Evolutionary conservation across 169 alveolate genomes (phyloP), one percentile per base, ranked within the genome.

Genomic region (Babesia sp.): DNA sequence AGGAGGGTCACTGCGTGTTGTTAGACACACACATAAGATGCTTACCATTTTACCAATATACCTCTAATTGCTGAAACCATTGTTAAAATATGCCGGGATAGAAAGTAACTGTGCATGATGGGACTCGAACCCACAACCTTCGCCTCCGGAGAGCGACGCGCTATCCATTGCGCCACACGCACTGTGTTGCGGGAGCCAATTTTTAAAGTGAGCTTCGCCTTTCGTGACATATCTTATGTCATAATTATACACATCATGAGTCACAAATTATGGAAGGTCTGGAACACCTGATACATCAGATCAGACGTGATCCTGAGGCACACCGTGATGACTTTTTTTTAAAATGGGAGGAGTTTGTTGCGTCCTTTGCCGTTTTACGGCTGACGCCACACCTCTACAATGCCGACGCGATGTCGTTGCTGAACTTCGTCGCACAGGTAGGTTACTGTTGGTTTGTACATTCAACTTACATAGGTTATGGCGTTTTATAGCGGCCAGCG

Each of bases 61-160:
- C 85, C 84, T 0, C 77, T 51, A 36, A 81, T 34, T 1, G 84
- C 79, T 6, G 84, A 57, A 4, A 81, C 85, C 84, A 81, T 71
- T 5, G 4, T 46, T 24, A 33, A 55, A n/a, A 39, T n/a, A 14
- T 22, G 41, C 29, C 33, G 12, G 12, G 48, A 33, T 34, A 41
- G 29, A 69, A 20, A 55, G 41, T 64, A 51, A 69, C 42, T 91
- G 94, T 92, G 91, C 93, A 83, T 90, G 97, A 91, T 90, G 97
- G 96, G 97, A 94, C 95, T 94, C 95, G 97, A 94, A 94, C 97
- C 96, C 97, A 91, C 95, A 94, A 90, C 94, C 97, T 93, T 89
- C 90, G 95, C 97, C 97, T 94, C 94, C 93, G 97, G 97, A 94
- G 97, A 96, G 97, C 95, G 90, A 91, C 95, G 95, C 97, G 96